Evolutionary conservation across 176 grass and related monocot species (phyloP).

Genomic region (Coix lacrymajobi): DNA sequence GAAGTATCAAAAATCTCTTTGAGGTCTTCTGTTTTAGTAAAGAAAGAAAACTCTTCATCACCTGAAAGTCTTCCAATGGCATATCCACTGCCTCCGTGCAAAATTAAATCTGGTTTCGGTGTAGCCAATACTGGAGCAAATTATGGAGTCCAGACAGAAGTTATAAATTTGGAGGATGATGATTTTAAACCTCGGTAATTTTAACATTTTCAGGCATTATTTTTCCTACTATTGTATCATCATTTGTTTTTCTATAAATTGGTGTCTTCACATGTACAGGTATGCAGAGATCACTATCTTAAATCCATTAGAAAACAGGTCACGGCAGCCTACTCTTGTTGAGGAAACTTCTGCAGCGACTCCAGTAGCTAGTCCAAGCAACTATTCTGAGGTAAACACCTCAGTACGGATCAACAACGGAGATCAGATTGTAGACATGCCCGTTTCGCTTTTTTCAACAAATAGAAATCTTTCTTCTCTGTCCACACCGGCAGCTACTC

Average conservation of each 20-base stretch:
- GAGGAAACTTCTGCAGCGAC: neutral
- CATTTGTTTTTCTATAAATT: conserved; percentile 20
- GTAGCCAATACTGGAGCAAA: conserved; percentile 3
- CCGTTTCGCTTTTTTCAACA: conserved; percentile 30
- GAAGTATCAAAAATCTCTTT: conserved; percentile 14
- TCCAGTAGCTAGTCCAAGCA: conserved; percentile 28
- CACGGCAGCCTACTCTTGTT: conserved; percentile 5
- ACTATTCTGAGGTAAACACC: conserved; percentile 17
- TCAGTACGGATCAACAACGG: conserved; percentile 4
- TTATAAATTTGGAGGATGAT: conserved; percentile 28
- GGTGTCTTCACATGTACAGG: conserved; percentile 31
- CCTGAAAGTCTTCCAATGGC: neutral
- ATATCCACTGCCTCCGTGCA: conserved; percentile 1
- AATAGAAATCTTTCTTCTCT: conserved; percentile 46
- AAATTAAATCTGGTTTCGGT: conserved; percentile 5
- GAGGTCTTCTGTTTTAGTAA: conserved; percentile 16
- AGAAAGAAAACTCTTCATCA: neutral
- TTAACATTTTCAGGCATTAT: conserved; percentile 10
- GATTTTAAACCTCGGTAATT: conserved; percentile 43
- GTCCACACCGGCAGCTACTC: conserved; percentile 46
- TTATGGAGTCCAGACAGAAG: conserved; percentile 7
- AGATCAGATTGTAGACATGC: conserved; percentile 20
- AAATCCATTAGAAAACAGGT: conserved; percentile 32
- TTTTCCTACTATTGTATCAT: neutral
- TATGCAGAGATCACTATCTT: conserved; percentile 37